Percentiles rank a stretch among this genome's conserved stretches.
These are phyloP conservation scores for Pterocarpus santalinus DNA, from an alignment of 306 rosid genomes.

Conservation along the genomic window DNA sequence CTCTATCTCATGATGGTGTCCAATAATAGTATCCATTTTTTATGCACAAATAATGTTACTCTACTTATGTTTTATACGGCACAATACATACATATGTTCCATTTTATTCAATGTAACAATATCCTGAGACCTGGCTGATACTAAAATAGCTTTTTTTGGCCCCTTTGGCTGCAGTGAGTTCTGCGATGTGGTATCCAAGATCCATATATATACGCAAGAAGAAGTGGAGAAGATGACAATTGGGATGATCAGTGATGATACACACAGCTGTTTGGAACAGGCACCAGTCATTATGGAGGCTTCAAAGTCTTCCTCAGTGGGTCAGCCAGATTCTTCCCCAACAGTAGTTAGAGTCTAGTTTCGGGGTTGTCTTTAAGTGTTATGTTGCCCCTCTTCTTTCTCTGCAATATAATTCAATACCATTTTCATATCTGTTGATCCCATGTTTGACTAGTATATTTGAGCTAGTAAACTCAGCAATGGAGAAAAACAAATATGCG, in stretches of 20 bases:
- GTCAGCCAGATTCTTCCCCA: conserved; percentile 91
- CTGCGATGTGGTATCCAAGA: conserved; percentile 81
- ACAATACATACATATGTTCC: background rate
- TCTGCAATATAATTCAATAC: conserved; percentile 41
- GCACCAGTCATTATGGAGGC: conserved; percentile 71
- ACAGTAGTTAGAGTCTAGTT: conserved; percentile 66
- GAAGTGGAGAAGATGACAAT: conserved; percentile 97
- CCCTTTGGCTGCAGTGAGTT: conserved; percentile 77
- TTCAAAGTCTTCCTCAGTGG: conserved; percentile 91
- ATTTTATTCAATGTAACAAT: conserved; percentile 15
- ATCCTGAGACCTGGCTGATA: background rate
- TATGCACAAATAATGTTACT: too few relatives aligned
- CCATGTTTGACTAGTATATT: background rate
- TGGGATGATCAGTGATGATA: conserved; percentile 81
- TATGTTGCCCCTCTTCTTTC: conserved; percentile 36
- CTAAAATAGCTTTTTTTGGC: background rate
- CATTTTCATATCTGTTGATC: conserved; percentile 34
- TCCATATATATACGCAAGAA: conserved; percentile 83
- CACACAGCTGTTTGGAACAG: conserved; percentile 90
- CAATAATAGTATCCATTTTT: too few relatives aligned
- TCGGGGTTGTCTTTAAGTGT: conserved; percentile 36
- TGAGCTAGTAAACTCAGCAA: conserved; percentile 26
- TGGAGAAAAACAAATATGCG: background rate
- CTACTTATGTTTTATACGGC: background rate
- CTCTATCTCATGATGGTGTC: too few relatives aligned